Conservation (phyloP, 371 early-diverging fungal genomes). For the Phascolomyces articulosus region DNA sequence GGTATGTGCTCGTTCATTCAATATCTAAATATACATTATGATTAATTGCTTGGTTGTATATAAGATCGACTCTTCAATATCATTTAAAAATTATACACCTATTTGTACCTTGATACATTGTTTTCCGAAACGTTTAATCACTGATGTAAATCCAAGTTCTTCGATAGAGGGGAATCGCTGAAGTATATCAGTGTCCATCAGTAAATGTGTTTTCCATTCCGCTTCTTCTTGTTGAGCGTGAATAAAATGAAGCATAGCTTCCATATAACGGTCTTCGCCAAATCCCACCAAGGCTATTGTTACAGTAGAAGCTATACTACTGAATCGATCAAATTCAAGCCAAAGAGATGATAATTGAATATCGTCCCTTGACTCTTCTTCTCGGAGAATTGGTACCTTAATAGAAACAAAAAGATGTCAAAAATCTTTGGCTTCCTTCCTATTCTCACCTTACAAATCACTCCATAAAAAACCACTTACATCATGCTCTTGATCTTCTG, state of each 20-base stretch:
- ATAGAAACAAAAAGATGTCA: not conserved
- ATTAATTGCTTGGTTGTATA: too few relatives aligned
- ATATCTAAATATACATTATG: not conserved
- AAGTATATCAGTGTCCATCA: constrained; percentile 24
- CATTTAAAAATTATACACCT: not conserved
- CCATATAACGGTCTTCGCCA: constrained; percentile 14
- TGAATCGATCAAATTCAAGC: constrained; percentile 28
- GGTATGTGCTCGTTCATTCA: constrained; percentile 16
- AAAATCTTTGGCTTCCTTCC: not conserved
- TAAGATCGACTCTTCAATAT: too few relatives aligned
- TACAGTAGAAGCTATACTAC: constrained; percentile 16
- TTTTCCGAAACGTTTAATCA: constrained; percentile 29
- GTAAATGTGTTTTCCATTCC: constrained; percentile 34
- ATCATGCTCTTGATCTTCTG: not conserved
- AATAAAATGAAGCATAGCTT: constrained; percentile 26
- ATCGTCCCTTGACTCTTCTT: constrained; percentile 9
- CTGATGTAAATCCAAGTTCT: constrained; percentile 21
- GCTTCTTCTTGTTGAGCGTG: constrained; percentile 31
- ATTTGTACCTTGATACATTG: constrained; percentile 32
- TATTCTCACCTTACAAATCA: not conserved
- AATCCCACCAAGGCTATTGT: constrained; percentile 24
- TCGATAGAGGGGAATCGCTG: constrained; percentile 22
- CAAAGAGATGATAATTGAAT: constrained; percentile 18
- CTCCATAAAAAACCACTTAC: not conserved
- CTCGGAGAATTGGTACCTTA: not conserved